Percentiles rank a stretch among this genome's conserved stretches.
phyloP scores from a whole-genome alignment of 2,329 filamentous ascomycete genomes.

The Fusarium vanettenii region DNA sequence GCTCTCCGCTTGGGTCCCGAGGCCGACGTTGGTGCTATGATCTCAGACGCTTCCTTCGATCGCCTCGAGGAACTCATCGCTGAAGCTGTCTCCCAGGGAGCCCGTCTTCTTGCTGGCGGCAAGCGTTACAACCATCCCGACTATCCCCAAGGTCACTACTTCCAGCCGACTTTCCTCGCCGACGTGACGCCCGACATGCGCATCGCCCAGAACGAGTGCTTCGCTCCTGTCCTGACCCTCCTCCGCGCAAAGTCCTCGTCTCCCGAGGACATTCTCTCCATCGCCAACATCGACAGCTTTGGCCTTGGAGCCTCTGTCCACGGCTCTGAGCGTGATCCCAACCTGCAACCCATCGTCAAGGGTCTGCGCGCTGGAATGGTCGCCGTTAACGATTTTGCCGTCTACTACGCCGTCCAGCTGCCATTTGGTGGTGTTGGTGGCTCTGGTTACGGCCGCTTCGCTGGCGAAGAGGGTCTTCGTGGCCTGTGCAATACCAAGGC shows the following conservation, averaged over 20 bases:
- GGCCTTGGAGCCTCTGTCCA: conserved; percentile 92
- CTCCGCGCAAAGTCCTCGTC: conserved; percentile 77
- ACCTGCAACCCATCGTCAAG: conserved; percentile 72
- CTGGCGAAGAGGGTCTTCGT: conserved; percentile 87
- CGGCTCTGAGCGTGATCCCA: conserved; percentile 71
- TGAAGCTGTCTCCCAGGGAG: conserved; percentile 82
- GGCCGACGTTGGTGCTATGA: conserved; percentile 89
- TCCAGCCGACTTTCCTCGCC: conserved; percentile 88
- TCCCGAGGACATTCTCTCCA: conserved; percentile 71
- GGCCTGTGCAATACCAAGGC: conserved; percentile 89
- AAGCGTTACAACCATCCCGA: conserved; percentile 76
- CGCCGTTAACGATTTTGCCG: conserved; percentile 93
- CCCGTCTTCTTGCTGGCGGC: conserved; percentile 84
- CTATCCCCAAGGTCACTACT: conserved; percentile 87
- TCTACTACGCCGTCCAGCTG: conserved; percentile 91
- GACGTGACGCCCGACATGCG: conserved; percentile 88
- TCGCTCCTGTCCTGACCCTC: conserved; percentile 89
- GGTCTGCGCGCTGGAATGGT: conserved; percentile 89
- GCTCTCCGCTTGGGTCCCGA: conserved; percentile 80
- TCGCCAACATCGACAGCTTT: conserved; percentile 88
- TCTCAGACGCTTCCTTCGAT: conserved; percentile 81
- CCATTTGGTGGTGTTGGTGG: conserved; percentile 94
- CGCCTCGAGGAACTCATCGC: conserved; percentile 81
- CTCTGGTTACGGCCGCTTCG: conserved; percentile 93
- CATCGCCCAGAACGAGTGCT: conserved; percentile 91